Conservation (phyloP, 306 rosid genomes). For the Psophocarpus tetragonolobus region DNA sequence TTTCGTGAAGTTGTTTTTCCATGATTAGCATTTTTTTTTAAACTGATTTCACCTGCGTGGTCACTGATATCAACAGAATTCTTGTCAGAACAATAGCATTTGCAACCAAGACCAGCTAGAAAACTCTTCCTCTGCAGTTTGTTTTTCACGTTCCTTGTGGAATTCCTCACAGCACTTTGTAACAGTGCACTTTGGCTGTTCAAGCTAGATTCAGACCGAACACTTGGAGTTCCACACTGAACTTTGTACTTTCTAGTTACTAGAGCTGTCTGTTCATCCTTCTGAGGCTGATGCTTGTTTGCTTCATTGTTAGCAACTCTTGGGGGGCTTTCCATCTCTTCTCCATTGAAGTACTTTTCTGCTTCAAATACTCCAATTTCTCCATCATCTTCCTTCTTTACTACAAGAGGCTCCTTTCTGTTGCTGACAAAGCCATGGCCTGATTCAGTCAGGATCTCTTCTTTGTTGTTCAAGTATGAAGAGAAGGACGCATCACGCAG, state of each 20-base stretch:
- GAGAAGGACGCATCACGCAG: constrained; percentile 55
- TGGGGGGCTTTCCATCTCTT: constrained; percentile 43
- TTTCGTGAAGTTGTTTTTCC: constrained; percentile 41
- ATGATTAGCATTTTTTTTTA: constrained; percentile 37
- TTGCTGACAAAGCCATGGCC: constrained; percentile 29
- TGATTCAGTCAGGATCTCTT: constrained; percentile 43
- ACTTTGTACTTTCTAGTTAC: constrained; percentile 35
- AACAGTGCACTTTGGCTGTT: constrained; percentile 74
- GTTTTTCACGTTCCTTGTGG: constrained; percentile 31
- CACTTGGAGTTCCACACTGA: constrained; percentile 66
- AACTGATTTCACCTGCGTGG: constrained; percentile 58
- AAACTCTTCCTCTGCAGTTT: constrained; percentile 47
- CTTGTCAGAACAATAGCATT: constrained; percentile 69
- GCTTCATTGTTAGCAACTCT: constrained; percentile 38
- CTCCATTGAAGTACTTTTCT: constrained; percentile 92
- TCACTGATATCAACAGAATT: constrained; percentile 62
- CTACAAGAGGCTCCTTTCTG: constrained; percentile 38
- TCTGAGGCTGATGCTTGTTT: constrained; percentile 31
- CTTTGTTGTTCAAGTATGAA: constrained; percentile 49
- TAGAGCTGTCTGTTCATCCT: constrained; percentile 13
- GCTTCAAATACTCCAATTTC: constrained; percentile 91
- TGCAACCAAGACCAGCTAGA: constrained; percentile 66
- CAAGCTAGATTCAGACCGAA: constrained; percentile 74
- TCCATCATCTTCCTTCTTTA: constrained; percentile 62
- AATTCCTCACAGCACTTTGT: constrained; percentile 36